Percentiles rank a stretch among this genome's conserved stretches.
Evolutionary conservation across 2,329 filamentous ascomycete genomes (phyloP).

Genomic region (Plenodomus biglobosus): DNA sequence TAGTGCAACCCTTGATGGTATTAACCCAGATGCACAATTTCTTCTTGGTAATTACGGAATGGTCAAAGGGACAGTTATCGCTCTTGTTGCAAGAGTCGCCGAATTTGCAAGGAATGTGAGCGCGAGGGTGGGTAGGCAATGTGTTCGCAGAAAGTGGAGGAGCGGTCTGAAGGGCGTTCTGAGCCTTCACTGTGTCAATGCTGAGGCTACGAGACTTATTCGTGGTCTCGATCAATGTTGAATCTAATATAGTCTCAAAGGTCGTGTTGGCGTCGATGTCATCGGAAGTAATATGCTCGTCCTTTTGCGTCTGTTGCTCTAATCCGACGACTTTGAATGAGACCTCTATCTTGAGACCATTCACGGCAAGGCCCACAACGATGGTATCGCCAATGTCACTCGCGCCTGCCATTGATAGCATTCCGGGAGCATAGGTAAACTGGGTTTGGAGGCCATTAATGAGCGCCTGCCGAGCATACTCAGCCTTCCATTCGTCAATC

Average conservation of each 20-base stretch:
- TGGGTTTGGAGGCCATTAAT: not conserved
- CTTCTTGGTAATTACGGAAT: not conserved
- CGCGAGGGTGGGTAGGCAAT: not conserved
- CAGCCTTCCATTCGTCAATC: not conserved
- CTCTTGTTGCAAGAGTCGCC: slow-evolving; percentile 4
- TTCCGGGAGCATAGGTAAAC: not conserved
- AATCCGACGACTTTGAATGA: not conserved
- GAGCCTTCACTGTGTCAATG: not conserved
- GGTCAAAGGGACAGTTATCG: slow-evolving; percentile 1
- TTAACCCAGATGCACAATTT: slow-evolving; percentile 8
- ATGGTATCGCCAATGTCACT: not conserved
- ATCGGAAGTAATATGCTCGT: not conserved
- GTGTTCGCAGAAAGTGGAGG: not conserved
- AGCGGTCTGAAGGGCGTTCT: not conserved
- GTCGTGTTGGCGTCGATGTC: not conserved
- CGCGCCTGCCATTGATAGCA: not conserved
- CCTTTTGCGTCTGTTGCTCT: not conserved
- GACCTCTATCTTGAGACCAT: not conserved
- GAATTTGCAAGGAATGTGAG: slow-evolving; percentile 2
- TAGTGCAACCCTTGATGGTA: slow-evolving; percentile 1
- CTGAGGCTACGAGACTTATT: not conserved
- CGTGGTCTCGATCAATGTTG: not conserved
- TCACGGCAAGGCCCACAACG: not conserved
- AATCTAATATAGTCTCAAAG: not conserved
- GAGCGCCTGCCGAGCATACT: not conserved